Evolutionary conservation across 805 yeast species (phyloP).

Genomic region (Huiozyma sinensis): DNA sequence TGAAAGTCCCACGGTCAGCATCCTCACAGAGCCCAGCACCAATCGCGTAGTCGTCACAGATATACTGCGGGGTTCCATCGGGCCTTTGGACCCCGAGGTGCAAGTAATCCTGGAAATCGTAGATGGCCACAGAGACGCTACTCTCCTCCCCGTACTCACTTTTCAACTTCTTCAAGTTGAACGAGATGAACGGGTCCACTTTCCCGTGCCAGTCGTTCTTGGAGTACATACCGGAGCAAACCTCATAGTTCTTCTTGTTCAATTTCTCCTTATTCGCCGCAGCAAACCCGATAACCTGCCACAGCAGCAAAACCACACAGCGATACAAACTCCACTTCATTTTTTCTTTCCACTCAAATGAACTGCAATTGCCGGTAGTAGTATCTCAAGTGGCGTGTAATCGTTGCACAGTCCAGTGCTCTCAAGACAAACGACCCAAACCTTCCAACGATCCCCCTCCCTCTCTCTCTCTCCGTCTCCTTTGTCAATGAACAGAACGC

Average conservation of each 20-base stretch:
- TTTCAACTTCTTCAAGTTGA: constrained; percentile 30
- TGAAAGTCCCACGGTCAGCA: constrained; percentile 49
- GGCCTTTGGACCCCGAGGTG: constrained; percentile 46
- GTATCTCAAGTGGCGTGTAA: too few species aligned
- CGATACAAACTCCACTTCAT: too few species aligned
- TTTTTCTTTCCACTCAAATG: too few species aligned
- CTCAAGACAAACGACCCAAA: too few species aligned
- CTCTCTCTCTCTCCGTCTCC: too few species aligned
- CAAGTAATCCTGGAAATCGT: constrained; percentile 71
- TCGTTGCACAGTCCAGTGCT: too few species aligned
- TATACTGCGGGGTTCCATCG: constrained; percentile 42
- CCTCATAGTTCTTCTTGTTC: constrained; percentile 44
- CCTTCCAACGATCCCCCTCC: too few species aligned
- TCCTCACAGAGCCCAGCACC: constrained; percentile 42
- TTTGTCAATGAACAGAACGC: too few species aligned
- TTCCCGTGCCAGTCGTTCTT: constrained; percentile 81
- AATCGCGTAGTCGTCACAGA: constrained; percentile 70
- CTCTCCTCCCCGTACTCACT: constrained; percentile 28
- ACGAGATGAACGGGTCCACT: constrained; percentile 48
- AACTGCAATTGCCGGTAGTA: too few species aligned
- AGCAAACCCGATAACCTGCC: constrained; percentile 3
- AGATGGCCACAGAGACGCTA: constrained; percentile 58
- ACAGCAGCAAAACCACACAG: constrained; percentile 1
- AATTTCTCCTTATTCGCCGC: constrained; percentile 37
- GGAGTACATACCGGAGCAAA: constrained; percentile 86